phyloP scores from a whole-genome alignment of 1,139 yeast species.

The Barnettozyma hawaiiensis region DNA sequence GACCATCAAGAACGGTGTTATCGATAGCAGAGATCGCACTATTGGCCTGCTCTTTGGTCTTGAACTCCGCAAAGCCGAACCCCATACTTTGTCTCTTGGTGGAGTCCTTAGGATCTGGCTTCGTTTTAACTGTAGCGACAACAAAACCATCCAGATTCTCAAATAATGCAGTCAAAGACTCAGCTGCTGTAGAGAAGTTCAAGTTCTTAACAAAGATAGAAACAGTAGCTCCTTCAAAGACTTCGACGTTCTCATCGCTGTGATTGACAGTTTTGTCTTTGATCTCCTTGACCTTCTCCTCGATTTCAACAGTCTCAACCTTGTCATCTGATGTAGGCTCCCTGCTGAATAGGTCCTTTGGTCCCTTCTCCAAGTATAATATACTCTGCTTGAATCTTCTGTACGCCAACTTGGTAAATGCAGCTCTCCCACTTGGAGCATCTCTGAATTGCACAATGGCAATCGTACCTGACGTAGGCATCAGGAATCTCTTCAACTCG shows the following conservation, averaged over 20 bases:
- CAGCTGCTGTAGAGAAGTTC: slow-evolving; percentile 71
- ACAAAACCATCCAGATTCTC: slow-evolving; percentile 72
- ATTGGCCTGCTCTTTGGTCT: slow-evolving; percentile 69
- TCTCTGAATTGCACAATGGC: slow-evolving; percentile 92
- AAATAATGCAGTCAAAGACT: slow-evolving; percentile 55
- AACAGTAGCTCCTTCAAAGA: slow-evolving; percentile 62
- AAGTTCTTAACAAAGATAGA: slow-evolving; percentile 89
- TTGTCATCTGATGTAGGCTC: slow-evolving; percentile 43
- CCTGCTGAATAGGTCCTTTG: slow-evolving; percentile 67
- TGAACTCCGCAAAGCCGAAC: slow-evolving; percentile 92
- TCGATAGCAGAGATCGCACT: slow-evolving; percentile 71
- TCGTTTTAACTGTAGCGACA: slow-evolving; percentile 77
- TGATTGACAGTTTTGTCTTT: slow-evolving; percentile 40
- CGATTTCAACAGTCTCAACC: slow-evolving; percentile 19
- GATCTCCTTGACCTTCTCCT: slow-evolving; percentile 36
- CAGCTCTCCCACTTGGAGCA: slow-evolving; percentile 79
- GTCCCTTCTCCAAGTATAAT: slow-evolving; percentile 90
- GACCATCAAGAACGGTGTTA: slow-evolving; percentile 82
- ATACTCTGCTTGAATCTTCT: slow-evolving; percentile 83
- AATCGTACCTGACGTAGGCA: slow-evolving; percentile 97
- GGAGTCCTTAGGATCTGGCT: slow-evolving; percentile 75
- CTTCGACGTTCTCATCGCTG: slow-evolving; percentile 42
- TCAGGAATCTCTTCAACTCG: slow-evolving; percentile 67
- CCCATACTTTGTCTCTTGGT: slow-evolving; percentile 84
- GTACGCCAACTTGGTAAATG: slow-evolving; percentile 82